phyloP scores from a whole-genome alignment of 106 monocot genomes.

The Phalaenopsis equestris region DNA sequence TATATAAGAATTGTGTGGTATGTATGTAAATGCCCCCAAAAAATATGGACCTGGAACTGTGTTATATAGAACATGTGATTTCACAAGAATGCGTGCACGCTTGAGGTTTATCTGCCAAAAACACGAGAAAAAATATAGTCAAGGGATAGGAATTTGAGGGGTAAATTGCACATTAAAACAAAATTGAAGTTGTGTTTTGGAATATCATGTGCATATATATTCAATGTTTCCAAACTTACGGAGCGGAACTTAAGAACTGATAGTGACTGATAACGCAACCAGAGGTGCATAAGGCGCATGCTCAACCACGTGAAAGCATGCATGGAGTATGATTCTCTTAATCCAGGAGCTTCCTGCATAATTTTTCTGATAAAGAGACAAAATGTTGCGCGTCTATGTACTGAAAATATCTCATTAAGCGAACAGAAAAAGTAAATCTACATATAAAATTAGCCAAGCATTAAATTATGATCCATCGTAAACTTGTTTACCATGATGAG shows the following conservation, averaged over 20 bases:
- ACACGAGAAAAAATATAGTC: not conserved
- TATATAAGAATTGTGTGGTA: too few species aligned
- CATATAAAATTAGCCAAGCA: constrained; percentile 3
- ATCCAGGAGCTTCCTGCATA: constrained; percentile 56
- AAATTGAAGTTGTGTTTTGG: too few species aligned
- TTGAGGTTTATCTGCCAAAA: constrained; percentile 75
- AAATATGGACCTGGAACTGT: constrained; percentile 57
- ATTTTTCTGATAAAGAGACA: not conserved
- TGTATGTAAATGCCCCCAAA: too few species aligned
- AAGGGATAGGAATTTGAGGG: not conserved
- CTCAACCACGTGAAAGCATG: constrained; percentile 64
- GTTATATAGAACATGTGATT: constrained; percentile 52
- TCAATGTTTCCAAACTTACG: constrained; percentile 31
- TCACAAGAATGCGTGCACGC: constrained; percentile 83
- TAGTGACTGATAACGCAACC: constrained; percentile 82
- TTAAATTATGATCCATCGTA: not conserved
- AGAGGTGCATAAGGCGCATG: constrained; percentile 68
- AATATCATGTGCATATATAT: not conserved
- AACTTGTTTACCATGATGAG: constrained; percentile 50
- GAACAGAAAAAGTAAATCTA: not conserved
- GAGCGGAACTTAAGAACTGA: constrained; percentile 75
- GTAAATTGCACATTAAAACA: not conserved
- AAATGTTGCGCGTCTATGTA: not conserved
- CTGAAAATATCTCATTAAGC: not conserved
- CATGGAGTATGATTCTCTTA: constrained; percentile 48